Percentiles rank a stretch among this genome's conserved stretches.
Conservation (phyloP, 805 yeast species). For the Yarrowia divulgata region DNA sequence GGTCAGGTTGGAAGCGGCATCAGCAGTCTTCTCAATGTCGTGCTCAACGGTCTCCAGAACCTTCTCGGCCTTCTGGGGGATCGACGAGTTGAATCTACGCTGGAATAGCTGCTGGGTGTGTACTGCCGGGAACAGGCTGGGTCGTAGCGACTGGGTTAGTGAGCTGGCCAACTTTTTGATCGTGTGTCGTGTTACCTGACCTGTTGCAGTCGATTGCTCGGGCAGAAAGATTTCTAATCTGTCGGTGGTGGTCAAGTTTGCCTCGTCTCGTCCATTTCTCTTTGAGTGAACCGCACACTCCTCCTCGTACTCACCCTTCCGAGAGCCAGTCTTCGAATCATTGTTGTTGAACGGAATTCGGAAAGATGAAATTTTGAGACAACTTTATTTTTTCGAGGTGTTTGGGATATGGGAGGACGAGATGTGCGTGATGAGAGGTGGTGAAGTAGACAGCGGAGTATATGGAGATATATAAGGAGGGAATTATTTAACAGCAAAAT, state of each 20-base stretch:
- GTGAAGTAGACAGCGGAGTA: no score
- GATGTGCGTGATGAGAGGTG: no score
- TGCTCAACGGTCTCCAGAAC: slow-evolving; percentile 20
- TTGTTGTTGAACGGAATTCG: slow-evolving; percentile 26
- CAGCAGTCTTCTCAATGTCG: slow-evolving; percentile 32
- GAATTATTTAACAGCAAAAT: no score
- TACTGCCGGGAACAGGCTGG: slow-evolving; percentile 18
- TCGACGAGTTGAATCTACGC: slow-evolving; percentile 31
- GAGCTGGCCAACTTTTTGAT: background rate
- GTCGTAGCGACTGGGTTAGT: slow-evolving; percentile 32
- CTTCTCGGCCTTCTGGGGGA: slow-evolving; percentile 21
- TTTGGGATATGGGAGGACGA: background rate
- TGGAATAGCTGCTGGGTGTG: slow-evolving; percentile 14
- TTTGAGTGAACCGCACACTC: background rate
- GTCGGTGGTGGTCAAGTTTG: background rate
- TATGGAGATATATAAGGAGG: no score
- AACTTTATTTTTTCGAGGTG: slow-evolving; percentile 17
- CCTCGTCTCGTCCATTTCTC: background rate
- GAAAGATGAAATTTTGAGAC: slow-evolving; percentile 31
- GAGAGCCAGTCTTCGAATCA: slow-evolving; percentile 40
- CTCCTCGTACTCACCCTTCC: slow-evolving; percentile 31
- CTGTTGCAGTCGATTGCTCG: background rate
- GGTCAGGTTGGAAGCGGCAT: slow-evolving; percentile 34
- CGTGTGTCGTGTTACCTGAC: background rate
- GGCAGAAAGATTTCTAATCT: background rate